Percentiles rank a stretch among this genome's conserved stretches.
phyloP scores from a whole-genome alignment of 352 stramenopile genomes.

The Aphanomyces cochlioides region DNA sequence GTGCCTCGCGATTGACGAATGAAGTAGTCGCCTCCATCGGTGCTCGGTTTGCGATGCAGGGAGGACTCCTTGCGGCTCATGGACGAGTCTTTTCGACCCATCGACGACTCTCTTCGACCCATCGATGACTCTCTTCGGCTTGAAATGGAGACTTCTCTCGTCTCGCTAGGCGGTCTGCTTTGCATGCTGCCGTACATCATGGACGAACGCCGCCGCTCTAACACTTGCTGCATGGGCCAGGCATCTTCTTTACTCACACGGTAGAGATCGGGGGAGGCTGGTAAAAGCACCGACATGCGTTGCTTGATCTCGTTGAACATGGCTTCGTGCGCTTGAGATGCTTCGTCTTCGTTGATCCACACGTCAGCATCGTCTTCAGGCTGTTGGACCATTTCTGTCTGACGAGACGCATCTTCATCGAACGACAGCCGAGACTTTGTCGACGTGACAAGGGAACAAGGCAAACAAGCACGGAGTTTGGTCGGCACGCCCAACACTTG shows the following conservation, averaged over 20 bases:
- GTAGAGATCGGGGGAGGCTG: too few species aligned
- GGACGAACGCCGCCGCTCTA: too few species aligned
- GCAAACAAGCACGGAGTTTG: not conserved
- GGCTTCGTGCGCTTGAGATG: not conserved
- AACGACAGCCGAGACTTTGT: slow-evolving; percentile 5
- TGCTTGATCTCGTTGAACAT: slow-evolving; percentile 19
- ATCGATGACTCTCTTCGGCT: not conserved
- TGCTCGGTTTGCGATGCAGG: not conserved
- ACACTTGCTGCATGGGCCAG: too few species aligned
- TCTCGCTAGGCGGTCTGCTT: not conserved
- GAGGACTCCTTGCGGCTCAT: not conserved
- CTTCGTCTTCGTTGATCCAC: not conserved
- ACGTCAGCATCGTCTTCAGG: not conserved
- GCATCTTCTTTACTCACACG: slow-evolving; percentile 11
- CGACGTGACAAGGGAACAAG: not conserved
- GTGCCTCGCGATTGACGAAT: not conserved
- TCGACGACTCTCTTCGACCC: not conserved
- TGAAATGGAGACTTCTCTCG: not conserved
- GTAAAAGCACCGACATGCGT: not conserved
- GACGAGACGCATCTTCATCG: not conserved
- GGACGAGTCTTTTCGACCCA: not conserved
- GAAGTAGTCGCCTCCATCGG: not conserved
- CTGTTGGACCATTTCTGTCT: not conserved
- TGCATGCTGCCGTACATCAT: too few species aligned
- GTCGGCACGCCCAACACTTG: not conserved